A percentile compares a stretch with the other conserved stretches of the same genome.
Conservation (phyloP, 108 stramenopile genomes). For the Fistulifera pelliculosa region DNA sequence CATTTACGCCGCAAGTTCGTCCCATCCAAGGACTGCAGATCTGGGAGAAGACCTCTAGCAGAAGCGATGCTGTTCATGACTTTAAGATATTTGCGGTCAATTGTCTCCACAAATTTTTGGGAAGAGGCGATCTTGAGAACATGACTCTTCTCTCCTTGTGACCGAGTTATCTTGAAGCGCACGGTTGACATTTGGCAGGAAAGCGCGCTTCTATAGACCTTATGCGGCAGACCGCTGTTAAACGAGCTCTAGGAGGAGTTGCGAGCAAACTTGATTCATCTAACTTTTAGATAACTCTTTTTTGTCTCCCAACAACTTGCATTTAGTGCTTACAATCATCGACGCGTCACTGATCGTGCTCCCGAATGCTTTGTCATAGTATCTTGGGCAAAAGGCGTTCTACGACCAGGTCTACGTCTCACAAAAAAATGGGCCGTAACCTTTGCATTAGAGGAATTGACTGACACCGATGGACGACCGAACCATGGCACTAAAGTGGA, state of each 20-base stretch:
- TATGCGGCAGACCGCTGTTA: neutral
- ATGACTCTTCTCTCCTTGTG: conserved; percentile 9
- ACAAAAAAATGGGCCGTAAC: too few species aligned
- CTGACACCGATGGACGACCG: too few species aligned
- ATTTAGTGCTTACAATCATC: too few species aligned
- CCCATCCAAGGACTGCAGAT: conserved; percentile 14
- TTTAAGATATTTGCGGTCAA: conserved; percentile 54
- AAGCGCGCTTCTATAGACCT: neutral
- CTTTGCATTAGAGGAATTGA: too few species aligned
- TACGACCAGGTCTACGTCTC: too few species aligned
- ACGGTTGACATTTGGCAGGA: conserved; percentile 34
- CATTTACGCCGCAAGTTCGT: neutral
- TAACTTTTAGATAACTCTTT: too few species aligned
- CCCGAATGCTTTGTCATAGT: too few species aligned
- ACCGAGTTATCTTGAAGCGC: conserved; percentile 15
- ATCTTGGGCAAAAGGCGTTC: too few species aligned
- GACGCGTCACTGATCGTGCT: too few species aligned
- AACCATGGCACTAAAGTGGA: too few species aligned
- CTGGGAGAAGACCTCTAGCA: conserved; percentile 16
- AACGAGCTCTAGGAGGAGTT: neutral
- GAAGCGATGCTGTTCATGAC: conserved; percentile 27
- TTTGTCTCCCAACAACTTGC: too few species aligned
- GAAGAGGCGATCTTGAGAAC: conserved; percentile 15
- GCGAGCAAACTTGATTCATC: neutral
- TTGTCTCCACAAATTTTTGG: conserved; percentile 33